Evolutionary conservation across 495 filamentous ascomycete genomes (phyloP), one percentile per base, ranked within the genome.

Genomic region (Echria macrotheca): DNA sequence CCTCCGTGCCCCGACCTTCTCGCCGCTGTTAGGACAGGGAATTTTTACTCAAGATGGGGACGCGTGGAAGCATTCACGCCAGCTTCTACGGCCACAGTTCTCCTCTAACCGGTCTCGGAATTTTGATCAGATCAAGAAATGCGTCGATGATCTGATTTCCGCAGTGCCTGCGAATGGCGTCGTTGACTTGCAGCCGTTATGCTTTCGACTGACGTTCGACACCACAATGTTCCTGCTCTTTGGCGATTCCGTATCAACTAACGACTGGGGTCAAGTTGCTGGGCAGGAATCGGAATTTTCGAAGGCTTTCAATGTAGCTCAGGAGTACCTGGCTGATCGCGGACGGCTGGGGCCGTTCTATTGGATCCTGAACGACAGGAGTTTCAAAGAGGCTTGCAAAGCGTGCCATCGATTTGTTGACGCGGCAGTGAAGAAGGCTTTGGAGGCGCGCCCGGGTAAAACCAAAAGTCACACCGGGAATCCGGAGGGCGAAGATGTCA

Each of bases 41-140:
- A 79, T 82, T 46, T 81, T 82, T 54, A 70, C 72, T 0, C 70
- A 77, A 43, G 74, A 81, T 18, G 78, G 79, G 0, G 24, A 42
- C 28, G 49, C 63, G 6, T 82, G 79, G 79, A 66, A 70, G 26
- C 74, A 71, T 5, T 80, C 77, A 1, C 70, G 81, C 11, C 70
- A 70, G 12, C 59, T 83, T 22, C 68, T 85, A 19, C 70, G 75
- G 0, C 80, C 71, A 0, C 74, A 78, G 38, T 83, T 85, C 50
- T 69, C 68, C 0, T 50, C 50, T 9, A 42, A 53, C 4, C 39
- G 55, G 18, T 42, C 58, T 10, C 45, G 61, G 32, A 52, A 56
- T 8, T 41, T 52, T 5, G 28, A 58, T 8, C 70, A 76, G 52
- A 66, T 77, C 9, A 58, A 75, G 40, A 63, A 73, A 23, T 68